Percentiles rank a stretch among this genome's conserved stretches.
These are phyloP conservation scores for Fragaria nilgerrensis DNA, from an alignment of 306 rosid species.

Conservation along the genomic window DNA sequence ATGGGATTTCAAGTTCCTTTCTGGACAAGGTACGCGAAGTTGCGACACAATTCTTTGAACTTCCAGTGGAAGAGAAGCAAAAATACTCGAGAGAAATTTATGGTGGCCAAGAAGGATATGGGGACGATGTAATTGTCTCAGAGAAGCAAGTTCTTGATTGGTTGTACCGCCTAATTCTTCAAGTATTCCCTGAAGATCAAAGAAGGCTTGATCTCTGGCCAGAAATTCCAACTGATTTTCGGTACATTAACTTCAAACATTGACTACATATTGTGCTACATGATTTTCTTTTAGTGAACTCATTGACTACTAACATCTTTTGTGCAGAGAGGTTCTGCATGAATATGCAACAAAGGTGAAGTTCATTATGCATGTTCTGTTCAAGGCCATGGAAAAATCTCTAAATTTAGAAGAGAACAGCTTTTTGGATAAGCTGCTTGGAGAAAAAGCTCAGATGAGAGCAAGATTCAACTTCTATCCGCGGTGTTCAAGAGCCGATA, in stretches of 20 bases:
- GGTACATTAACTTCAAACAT: conserved; percentile 29
- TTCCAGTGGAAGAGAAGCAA: conserved; percentile 56
- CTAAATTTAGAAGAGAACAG: conserved; percentile 58
- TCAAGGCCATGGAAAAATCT: conserved; percentile 74
- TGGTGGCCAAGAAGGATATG: conserved; percentile 55
- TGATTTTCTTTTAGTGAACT: background rate
- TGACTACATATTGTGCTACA: background rate
- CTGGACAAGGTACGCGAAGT: conserved; percentile 54
- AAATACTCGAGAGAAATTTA: conserved; percentile 41
- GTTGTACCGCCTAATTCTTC: conserved; percentile 55
- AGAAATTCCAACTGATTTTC: conserved; percentile 39
- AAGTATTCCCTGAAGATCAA: conserved; percentile 47
- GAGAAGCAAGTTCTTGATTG: conserved; percentile 66
- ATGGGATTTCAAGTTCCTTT: conserved; percentile 54
- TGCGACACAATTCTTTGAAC: conserved; percentile 52
- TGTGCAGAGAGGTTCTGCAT: conserved; percentile 40
- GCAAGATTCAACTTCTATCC: conserved; percentile 73
- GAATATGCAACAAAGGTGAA: conserved; percentile 47
- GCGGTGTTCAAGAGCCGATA: conserved; percentile 58
- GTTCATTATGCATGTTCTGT: conserved; percentile 36
- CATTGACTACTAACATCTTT: background rate
- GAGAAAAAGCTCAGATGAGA: conserved; percentile 37
- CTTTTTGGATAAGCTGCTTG: conserved; percentile 46
- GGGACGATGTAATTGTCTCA: conserved; percentile 49
- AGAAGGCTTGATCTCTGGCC: conserved; percentile 62